A percentile compares a stretch with the other conserved stretches of the same genome.
Conservation (phyloP, 106 monocot species). For the Dendrobium officinale region DNA sequence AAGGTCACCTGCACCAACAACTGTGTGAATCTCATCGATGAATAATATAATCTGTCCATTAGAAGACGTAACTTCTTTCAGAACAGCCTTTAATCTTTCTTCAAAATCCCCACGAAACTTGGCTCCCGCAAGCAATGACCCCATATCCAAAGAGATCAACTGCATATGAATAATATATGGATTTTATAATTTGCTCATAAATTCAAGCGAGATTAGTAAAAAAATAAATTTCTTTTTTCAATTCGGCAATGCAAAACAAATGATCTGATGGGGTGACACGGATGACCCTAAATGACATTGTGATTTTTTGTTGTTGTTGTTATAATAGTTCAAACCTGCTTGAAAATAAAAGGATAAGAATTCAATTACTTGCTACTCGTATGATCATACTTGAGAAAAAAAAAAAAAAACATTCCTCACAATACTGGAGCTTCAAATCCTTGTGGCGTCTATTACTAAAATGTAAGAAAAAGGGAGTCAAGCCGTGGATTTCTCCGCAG, state of each 20-base stretch:
- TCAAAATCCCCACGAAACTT: conserved; percentile 94
- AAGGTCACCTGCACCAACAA: conserved; percentile 78
- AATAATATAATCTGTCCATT: conserved; percentile 90
- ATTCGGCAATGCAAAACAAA: too few species aligned
- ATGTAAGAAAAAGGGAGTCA: neutral
- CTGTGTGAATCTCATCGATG: conserved; percentile 90
- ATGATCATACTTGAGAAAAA: neutral
- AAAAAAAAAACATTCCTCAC: too few species aligned
- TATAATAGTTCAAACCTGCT: neutral
- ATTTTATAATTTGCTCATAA: neutral
- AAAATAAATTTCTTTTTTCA: too few species aligned
- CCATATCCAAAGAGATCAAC: conserved; percentile 92
- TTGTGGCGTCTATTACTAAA: too few species aligned
- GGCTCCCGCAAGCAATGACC: conserved; percentile 81
- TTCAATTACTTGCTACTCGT: neutral
- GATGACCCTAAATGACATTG: neutral
- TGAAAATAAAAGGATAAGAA: neutral
- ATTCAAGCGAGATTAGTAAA: too few species aligned
- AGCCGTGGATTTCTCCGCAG: neutral
- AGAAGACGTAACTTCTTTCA: conserved; percentile 82
- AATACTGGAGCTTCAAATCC: too few species aligned
- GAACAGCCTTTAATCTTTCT: conserved; percentile 82
- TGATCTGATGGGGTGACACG: too few species aligned
- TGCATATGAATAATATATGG: conserved; percentile 14
- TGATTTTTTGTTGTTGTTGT: neutral